Percentiles rank a stretch among this genome's conserved stretches.
Conservation (phyloP, 495 filamentous ascomycete genomes). For the Melanomma pulvis-pyrius region DNA sequence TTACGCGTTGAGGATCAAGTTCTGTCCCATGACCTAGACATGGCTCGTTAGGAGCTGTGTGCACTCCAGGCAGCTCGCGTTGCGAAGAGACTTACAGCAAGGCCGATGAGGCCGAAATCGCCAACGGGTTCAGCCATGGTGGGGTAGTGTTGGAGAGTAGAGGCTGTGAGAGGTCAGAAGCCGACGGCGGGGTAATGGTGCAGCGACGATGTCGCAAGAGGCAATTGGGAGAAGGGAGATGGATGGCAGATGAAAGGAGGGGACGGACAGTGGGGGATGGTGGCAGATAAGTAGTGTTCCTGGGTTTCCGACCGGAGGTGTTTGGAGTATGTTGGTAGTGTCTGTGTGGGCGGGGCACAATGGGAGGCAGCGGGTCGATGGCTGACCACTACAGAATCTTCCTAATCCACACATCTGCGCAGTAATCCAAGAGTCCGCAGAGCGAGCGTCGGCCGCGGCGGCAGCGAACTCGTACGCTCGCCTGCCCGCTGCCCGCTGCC, state of each 20-base stretch:
- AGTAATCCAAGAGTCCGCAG: constrained; percentile 6
- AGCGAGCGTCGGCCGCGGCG: constrained; percentile 20
- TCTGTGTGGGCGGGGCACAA: constrained; percentile 25
- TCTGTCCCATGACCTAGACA: constrained; percentile 82
- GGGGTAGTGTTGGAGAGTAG: constrained; percentile 8
- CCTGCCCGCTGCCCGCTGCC: background rate
- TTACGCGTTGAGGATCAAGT: constrained; percentile 95
- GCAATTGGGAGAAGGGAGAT: constrained; percentile 10
- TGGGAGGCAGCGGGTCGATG: constrained; percentile 4
- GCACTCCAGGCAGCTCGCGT: background rate
- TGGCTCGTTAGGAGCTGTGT: constrained; percentile 9
- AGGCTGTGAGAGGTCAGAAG: constrained; percentile 13
- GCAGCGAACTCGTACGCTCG: background rate
- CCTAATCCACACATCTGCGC: constrained; percentile 4
- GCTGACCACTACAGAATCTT: constrained; percentile 21
- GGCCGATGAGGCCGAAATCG: constrained; percentile 99
- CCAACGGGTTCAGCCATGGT: constrained; percentile 50
- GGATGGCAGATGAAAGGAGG: constrained; percentile 9
- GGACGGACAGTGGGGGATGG: constrained; percentile 15
- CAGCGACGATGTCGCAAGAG: constrained; percentile 11
- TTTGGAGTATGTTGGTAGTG: constrained; percentile 32
- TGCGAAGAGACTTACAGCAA: constrained; percentile 58
- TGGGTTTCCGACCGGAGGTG: constrained; percentile 28
- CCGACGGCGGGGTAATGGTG: background rate
- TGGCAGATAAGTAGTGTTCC: constrained; percentile 24